Conservation (phyloP, 108 stramenopile genomes). For the Pseudonitzschia multistriata region DNA sequence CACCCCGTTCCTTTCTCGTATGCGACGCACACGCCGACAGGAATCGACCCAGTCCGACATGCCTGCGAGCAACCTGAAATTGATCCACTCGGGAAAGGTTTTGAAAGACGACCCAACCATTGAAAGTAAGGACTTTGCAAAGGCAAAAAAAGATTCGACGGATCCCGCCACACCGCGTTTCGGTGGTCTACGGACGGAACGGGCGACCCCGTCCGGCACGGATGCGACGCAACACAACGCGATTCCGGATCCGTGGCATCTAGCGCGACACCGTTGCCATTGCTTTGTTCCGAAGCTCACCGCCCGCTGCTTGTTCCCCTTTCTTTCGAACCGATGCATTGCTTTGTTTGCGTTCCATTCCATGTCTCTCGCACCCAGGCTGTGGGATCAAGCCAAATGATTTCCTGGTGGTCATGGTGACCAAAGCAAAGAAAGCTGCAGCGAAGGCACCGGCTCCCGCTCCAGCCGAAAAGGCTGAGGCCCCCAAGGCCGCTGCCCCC, state of each 20-base stretch:
- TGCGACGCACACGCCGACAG: slow-evolving; percentile 20
- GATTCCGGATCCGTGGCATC: too few relatives aligned
- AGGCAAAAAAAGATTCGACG: neutral
- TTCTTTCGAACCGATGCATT: neutral
- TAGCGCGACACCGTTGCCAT: too few relatives aligned
- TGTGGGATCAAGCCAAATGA: slow-evolving; percentile 86
- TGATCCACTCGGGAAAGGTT: slow-evolving; percentile 96
- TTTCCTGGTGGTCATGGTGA: slow-evolving; percentile 96
- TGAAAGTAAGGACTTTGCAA: slow-evolving; percentile 27
- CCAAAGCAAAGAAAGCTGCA: slow-evolving; percentile 86
- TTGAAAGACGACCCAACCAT: slow-evolving; percentile 90
- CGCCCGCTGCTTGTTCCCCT: too few relatives aligned
- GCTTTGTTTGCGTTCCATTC: neutral
- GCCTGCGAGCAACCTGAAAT: slow-evolving; percentile 78
- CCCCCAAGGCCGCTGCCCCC: slow-evolving; percentile 45
- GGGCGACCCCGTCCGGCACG: neutral
- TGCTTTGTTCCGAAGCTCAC: too few relatives aligned
- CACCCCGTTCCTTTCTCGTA: neutral
- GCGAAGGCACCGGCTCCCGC: slow-evolving; percentile 56
- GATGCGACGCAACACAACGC: neutral
- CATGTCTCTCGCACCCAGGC: neutral
- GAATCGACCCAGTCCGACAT: slow-evolving; percentile 74
- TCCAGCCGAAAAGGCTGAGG: slow-evolving; percentile 38
- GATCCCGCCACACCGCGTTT: too few relatives aligned
- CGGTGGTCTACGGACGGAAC: too few relatives aligned